Base-by-base conservation (phyloP, 78 protist species). In the Bigelowiella natans region DNA sequence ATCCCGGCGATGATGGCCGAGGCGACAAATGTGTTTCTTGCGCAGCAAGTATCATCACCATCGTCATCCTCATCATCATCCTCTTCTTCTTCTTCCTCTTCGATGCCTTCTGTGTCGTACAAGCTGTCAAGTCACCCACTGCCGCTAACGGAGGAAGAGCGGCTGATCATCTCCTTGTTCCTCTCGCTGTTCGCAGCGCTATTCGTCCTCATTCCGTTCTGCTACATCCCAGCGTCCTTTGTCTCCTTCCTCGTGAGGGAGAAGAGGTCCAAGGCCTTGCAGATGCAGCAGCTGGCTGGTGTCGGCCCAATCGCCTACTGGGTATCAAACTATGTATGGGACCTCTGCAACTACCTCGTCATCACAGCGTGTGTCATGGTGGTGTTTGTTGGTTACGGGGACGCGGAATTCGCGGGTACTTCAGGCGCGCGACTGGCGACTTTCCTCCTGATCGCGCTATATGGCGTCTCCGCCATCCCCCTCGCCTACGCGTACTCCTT, bases 281-380 rank as follows among this genome's bases (percentile, higher is more conserved):
- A 90, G 88, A n/a, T n/a, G n/a, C n/a, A n/a, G n/a, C 30, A 36
- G 31, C 40, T 90, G 39, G 39, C 83, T 3, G 92, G 88, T 2
- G 34, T 40, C 31, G 37, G 30, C 29, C 37, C 51, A 39, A 1
- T 1, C 2, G 26, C 38, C 29, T 90, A 90, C 83, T 90, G 92
- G 92, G 73, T 39, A 28, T 39, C 88, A n/a, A 64, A 1, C 28
- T 90, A 36, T 85, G 0, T 86, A 1, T 84, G 39, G 36, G 92
- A 90, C 84, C 0, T 39, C 3, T 30, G 2, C 29, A 0, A 1
- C 38, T 90, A 85, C 85, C 3, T 36, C 1, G 11, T 2, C 31
- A 0, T 2, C 1, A n/a, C n/a, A n/a, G n/a, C n/a, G n/a, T 29
- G 2, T 30, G 18, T 0, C 29, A 1, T 89, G 36, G 29, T 0